Percentiles rank a stretch among this genome's conserved stretches.
Evolutionary conservation across 2,329 filamentous ascomycete species (phyloP).

Genomic region (Xylaria sp.): DNA sequence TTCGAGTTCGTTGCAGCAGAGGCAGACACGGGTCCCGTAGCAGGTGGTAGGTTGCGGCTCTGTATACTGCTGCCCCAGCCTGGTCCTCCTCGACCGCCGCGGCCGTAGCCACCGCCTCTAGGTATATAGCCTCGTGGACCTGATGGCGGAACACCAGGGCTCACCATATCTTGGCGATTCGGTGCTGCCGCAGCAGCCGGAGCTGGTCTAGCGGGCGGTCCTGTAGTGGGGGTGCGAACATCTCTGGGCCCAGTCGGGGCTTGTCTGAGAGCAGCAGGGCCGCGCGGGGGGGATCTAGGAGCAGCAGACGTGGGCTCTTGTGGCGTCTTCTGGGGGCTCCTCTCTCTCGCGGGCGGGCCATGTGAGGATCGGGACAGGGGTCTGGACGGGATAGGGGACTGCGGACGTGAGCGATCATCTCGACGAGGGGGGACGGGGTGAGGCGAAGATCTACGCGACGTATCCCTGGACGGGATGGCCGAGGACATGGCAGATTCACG

Average conservation of each 20-base stretch:
- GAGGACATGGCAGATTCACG: conserved; percentile 55
- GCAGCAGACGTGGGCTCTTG: conserved; percentile 29
- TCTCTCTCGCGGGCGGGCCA: conserved; percentile 30
- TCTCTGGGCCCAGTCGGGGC: conserved; percentile 53
- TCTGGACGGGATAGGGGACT: conserved; percentile 42
- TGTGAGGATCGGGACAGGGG: conserved; percentile 37
- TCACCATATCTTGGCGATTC: conserved; percentile 40
- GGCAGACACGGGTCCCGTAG: conserved; percentile 40
- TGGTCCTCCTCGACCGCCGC: conserved; percentile 49
- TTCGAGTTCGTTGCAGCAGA: conserved; percentile 41
- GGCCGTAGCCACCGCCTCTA: conserved; percentile 47
- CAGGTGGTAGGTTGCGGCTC: conserved; percentile 34
- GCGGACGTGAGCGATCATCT: conserved; percentile 51
- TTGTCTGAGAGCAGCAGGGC: conserved; percentile 55
- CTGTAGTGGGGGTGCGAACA: conserved; percentile 36
- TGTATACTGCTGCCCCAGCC: conserved; percentile 43
- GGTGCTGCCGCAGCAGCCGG: conserved; percentile 23
- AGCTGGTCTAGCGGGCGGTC: conserved; percentile 38
- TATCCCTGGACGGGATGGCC: conserved; percentile 52
- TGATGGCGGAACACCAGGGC: conserved; percentile 54
- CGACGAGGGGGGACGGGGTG: conserved; percentile 49
- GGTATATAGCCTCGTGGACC: conserved; percentile 59
- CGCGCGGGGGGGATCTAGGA: conserved; percentile 54
- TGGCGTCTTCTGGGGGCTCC: conserved; percentile 30
- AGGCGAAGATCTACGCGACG: conserved; percentile 58